These are phyloP conservation scores for Marvania coccoides DNA, from an alignment of 139 green algal species.

Conservation along the genomic window DNA sequence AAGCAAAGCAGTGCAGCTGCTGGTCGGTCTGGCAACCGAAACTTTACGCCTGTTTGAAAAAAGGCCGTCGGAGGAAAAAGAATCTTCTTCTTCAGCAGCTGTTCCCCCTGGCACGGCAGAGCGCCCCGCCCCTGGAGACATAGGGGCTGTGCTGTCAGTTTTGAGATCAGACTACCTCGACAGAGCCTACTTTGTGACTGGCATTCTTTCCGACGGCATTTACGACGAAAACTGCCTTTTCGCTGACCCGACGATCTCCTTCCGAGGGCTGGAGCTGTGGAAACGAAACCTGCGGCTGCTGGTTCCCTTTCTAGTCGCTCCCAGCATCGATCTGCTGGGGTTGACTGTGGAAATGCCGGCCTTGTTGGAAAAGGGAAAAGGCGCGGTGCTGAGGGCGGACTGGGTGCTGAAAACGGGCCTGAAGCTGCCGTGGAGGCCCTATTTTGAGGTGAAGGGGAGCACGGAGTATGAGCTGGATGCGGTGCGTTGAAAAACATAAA, in stretches of 20 bases:
- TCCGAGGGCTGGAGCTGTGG: conserved; percentile 41
- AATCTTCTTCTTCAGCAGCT: neutral
- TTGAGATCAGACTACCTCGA: conserved; percentile 4
- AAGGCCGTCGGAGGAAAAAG: neutral
- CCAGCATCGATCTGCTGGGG: conserved; percentile 23
- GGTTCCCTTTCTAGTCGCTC: conserved; percentile 40
- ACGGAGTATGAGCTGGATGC: conserved; percentile 45
- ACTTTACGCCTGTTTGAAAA: neutral
- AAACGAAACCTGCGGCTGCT: conserved; percentile 53
- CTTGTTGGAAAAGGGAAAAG: neutral
- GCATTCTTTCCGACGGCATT: conserved; percentile 40
- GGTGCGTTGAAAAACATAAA: conserved; percentile 14
- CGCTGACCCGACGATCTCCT: conserved; percentile 53
- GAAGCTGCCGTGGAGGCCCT: conserved; percentile 46
- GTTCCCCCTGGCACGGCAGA: neutral
- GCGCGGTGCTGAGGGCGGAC: conserved; percentile 18
- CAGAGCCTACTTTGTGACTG: conserved; percentile 27
- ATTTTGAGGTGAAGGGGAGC: conserved; percentile 32
- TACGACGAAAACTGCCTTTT: conserved; percentile 50
- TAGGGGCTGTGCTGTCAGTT: neutral
- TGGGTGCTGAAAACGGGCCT: conserved; percentile 40
- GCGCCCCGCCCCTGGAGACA: conserved; percentile 6
- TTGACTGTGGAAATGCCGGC: neutral
- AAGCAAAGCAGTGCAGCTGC: too few species aligned
- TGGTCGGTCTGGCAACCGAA: neutral